phyloP scores from a whole-genome alignment of 805 yeast species.

The Pichia cephalocereana region DNA sequence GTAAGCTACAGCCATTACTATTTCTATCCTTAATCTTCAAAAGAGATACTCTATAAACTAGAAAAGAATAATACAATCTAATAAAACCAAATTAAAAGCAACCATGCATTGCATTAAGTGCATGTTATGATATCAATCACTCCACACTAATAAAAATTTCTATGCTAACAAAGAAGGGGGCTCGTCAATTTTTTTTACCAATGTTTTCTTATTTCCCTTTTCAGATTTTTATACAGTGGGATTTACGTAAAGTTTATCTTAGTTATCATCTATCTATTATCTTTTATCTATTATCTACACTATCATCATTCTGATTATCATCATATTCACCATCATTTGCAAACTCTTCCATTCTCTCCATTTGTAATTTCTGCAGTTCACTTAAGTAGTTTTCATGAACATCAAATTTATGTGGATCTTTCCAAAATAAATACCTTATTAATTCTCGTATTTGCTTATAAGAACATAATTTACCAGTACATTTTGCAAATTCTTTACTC shows the following conservation, averaged over 20 bases:
- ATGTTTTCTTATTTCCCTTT: too few relatives aligned
- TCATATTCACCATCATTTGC: neutral
- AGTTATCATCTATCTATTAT: too few relatives aligned
- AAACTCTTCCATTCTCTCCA: conserved; percentile 3
- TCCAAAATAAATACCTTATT: conserved; percentile 42
- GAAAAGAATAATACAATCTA: too few relatives aligned
- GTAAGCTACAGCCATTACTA: conserved; percentile 12
- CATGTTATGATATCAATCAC: too few relatives aligned
- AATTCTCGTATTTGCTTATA: conserved; percentile 48
- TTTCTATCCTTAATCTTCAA: too few relatives aligned
- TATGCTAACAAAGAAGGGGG: too few relatives aligned
- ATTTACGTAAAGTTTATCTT: neutral
- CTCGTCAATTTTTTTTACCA: too few relatives aligned
- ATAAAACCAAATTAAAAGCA: too few relatives aligned
- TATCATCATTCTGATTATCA: neutral
- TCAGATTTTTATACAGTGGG: too few relatives aligned
- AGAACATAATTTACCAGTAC: conserved; percentile 41
- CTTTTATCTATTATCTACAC: neutral
- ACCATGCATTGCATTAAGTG: too few relatives aligned
- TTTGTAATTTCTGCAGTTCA: conserved; percentile 31
- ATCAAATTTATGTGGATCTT: conserved; percentile 49
- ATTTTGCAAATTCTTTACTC: conserved; percentile 50
- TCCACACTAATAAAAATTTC: too few relatives aligned
- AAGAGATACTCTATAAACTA: too few relatives aligned
- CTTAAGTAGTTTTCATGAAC: conserved; percentile 37